Evolutionary conservation across 805 yeast species (phyloP).

Genomic region (Blastobotrys americana): DNA sequence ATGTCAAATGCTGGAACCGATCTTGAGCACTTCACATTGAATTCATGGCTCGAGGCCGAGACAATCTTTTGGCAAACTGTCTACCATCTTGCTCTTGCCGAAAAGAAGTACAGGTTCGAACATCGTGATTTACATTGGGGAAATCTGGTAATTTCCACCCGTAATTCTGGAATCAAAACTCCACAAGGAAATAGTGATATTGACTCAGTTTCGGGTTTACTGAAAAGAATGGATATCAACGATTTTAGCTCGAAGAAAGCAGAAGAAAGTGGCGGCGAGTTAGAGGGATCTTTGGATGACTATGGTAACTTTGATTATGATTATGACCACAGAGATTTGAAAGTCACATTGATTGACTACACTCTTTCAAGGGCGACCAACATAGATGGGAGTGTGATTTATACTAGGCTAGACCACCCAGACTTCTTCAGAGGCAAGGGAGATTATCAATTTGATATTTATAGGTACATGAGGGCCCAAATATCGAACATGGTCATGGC

Average conservation of each 20-base stretch:
- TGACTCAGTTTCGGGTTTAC: conserved; percentile 4
- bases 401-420: conserved; percentile 57
- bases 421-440: conserved; percentile 54
- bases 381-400: conserved; percentile 29
- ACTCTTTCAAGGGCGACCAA: conserved; percentile 44
- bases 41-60: conserved; percentile 33
- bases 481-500: conserved; percentile 4
- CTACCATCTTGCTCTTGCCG: conserved; percentile 44
- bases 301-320: conserved; percentile 11
- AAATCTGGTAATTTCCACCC: conserved; percentile 42
- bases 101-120: conserved; percentile 49
- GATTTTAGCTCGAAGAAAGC: neutral
- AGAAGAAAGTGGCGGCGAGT: conserved; percentile 1
- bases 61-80: conserved; percentile 49
- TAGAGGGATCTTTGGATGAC: conserved; percentile 5
- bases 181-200: conserved; percentile 6
- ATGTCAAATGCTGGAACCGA: conserved; percentile 35
- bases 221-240: conserved; percentile 11
- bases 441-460: conserved; percentile 55
- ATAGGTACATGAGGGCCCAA: conserved; percentile 45
- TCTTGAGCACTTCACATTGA: conserved; percentile 38
- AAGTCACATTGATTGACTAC: conserved; percentile 51
- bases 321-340: conserved; percentile 18
- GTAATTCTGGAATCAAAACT: neutral
- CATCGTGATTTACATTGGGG: conserved; percentile 68